Evolutionary conservation across 768 basidiomycete species (phyloP).

Genomic region (Amanita rubescens): DNA sequence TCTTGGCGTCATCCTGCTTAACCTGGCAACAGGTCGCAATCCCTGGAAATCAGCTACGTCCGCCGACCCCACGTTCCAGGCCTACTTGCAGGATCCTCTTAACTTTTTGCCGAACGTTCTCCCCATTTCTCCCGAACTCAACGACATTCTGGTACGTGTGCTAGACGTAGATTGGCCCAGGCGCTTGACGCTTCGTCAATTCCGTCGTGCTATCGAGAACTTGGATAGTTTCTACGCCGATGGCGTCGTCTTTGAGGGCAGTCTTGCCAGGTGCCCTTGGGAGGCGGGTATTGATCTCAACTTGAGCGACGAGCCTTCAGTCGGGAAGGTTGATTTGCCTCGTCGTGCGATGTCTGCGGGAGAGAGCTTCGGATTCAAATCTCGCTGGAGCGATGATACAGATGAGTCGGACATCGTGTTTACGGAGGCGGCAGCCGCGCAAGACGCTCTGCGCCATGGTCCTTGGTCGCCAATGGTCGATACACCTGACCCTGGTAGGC

Average conservation of each 20-base stretch:
- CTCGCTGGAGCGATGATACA: slow-evolving; percentile 57
- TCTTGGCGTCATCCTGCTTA: slow-evolving; percentile 91
- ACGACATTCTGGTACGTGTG: slow-evolving; percentile 71
- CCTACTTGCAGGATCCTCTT: slow-evolving; percentile 74
- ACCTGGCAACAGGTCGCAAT: slow-evolving; percentile 90
- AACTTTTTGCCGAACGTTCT: slow-evolving; percentile 84
- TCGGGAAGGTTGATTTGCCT: slow-evolving; percentile 32
- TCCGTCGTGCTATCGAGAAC: slow-evolving; percentile 46
- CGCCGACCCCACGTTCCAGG: slow-evolving; percentile 87
- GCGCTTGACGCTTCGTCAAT: slow-evolving; percentile 39
- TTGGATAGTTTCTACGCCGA: slow-evolving; percentile 62
- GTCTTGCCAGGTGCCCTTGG: slow-evolving; percentile 72
- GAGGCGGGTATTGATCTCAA: slow-evolving; percentile 67
- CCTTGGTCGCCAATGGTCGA: slow-evolving; percentile 35
- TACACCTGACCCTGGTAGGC: slow-evolving; percentile 36
- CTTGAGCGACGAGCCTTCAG: slow-evolving; percentile 39
- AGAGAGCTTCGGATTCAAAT: slow-evolving; percentile 30
- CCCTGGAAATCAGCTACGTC: slow-evolving; percentile 89
- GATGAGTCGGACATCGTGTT: slow-evolving; percentile 37
- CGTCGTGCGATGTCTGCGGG: slow-evolving; percentile 29
- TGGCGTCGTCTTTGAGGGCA: slow-evolving; percentile 66
- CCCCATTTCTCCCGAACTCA: slow-evolving; percentile 71
- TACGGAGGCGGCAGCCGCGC: slow-evolving; percentile 27
- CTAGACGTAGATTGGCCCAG: slow-evolving; percentile 50
- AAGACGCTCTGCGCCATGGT: slow-evolving; percentile 23